These are phyloP conservation scores for Leccinellum rugosiceps DNA, from an alignment of 768 basidiomycete species.

Conservation along the genomic window DNA sequence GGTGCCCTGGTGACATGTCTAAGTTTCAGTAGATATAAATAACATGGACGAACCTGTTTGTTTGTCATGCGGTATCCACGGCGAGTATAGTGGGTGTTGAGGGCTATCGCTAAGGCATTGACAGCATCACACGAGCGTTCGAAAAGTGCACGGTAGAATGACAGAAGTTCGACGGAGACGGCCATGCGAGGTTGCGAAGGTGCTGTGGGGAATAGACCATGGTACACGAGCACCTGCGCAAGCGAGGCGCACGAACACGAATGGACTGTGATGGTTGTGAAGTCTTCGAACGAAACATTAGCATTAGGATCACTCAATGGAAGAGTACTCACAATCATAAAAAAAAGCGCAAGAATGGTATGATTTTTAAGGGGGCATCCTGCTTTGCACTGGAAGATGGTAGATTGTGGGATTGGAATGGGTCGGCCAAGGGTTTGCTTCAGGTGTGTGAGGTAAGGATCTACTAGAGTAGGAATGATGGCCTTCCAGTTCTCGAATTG, in stretches of 20 bases:
- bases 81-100: not conserved
- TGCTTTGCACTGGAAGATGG: too few relatives aligned
- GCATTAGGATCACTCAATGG: too few relatives aligned
- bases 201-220: not conserved
- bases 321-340: too few relatives aligned
- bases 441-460: too few relatives aligned
- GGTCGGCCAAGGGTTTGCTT: too few relatives aligned
- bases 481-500: too few relatives aligned
- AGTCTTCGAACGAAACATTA: too few relatives aligned
- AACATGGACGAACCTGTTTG: not conserved
- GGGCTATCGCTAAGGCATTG: conserved; percentile 1
- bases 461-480: too few relatives aligned
- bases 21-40: not conserved
- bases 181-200: conserved; percentile 13
- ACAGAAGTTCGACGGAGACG: conserved; percentile 28
- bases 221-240: not conserved
- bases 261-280: too few relatives aligned
- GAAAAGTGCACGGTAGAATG: conserved; percentile 35
- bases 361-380: too few relatives aligned
- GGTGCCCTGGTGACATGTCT: not conserved
- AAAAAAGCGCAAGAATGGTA: too few relatives aligned
- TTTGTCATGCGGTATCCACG: conserved; percentile 14
- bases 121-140: conserved; percentile 34
- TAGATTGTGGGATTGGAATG: too few relatives aligned
- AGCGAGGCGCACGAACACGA: not conserved